A percentile compares a stretch with the other conserved stretches of the same genome.
Evolutionary conservation across 352 stramenopile species (phyloP).

Genomic region (Aphanomyces stellatus): DNA sequence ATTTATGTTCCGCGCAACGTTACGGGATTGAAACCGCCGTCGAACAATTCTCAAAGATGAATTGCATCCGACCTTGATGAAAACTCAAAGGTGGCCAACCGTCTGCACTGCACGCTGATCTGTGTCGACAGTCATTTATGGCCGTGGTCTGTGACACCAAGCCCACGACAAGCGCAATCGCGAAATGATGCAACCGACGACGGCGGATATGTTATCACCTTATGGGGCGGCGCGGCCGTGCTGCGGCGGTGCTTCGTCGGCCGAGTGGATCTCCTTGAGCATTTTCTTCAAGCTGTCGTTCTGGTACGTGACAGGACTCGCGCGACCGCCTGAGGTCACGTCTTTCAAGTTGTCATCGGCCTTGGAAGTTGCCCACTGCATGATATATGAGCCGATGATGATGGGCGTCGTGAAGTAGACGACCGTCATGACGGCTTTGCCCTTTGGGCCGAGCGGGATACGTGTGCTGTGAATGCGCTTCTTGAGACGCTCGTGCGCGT

Average conservation of each 20-base stretch:
- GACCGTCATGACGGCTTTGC: conserved; percentile 74
- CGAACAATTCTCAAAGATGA: too few species aligned
- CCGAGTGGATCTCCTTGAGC: conserved; percentile 13
- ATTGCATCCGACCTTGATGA: too few species aligned
- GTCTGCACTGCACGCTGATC: too few species aligned
- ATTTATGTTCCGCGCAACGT: neutral
- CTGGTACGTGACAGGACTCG: conserved; percentile 11
- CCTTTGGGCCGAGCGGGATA: conserved; percentile 83
- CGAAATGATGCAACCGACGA: too few species aligned
- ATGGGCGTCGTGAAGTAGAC: conserved; percentile 89
- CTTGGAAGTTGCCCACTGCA: conserved; percentile 82
- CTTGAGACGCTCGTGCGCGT: conserved; percentile 85
- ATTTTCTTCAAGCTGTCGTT: conserved; percentile 17
- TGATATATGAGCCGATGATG: conserved; percentile 84
- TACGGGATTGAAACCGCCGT: neutral
- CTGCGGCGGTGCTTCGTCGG: too few species aligned
- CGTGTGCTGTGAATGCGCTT: conserved; percentile 86
- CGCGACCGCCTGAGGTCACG: neutral
- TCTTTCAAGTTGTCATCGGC: conserved; percentile 58
- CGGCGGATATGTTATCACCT: too few species aligned
- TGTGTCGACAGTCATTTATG: too few species aligned
- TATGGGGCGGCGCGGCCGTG: too few species aligned
- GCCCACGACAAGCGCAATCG: too few species aligned
- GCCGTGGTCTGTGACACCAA: too few species aligned
- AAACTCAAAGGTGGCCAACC: too few species aligned